Percentiles rank a stretch among this genome's conserved stretches.
These are phyloP conservation scores for Fusarium decemcellulare DNA, from an alignment of 2,329 filamentous ascomycete species.

Conservation along the genomic window DNA sequence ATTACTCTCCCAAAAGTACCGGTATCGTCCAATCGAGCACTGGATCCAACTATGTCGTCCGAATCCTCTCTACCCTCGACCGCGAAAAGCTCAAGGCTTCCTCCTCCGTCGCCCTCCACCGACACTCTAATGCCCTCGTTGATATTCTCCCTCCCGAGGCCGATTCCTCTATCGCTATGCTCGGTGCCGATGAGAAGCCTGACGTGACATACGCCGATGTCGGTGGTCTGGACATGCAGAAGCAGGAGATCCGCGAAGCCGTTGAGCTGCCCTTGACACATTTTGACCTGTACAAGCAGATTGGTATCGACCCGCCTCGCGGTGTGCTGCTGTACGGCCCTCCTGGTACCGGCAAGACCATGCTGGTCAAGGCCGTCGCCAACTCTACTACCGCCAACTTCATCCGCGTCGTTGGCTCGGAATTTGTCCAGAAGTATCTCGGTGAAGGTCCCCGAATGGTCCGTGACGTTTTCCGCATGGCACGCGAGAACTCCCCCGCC, in stretches of 20 bases:
- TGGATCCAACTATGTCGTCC: slow-evolving; percentile 98
- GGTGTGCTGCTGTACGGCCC: slow-evolving; percentile 97
- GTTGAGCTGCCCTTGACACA: slow-evolving; percentile 97
- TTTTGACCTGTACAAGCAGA: slow-evolving; percentile 99
- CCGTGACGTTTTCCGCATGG: slow-evolving; percentile 99
- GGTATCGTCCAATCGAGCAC: slow-evolving; percentile 99
- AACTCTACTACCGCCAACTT: slow-evolving; percentile 99
- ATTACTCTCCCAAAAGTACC: slow-evolving; percentile 72
- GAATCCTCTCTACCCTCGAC: slow-evolving; percentile 97
- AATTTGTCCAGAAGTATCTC: slow-evolving; percentile 99
- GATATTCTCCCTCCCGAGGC: slow-evolving; percentile 99
- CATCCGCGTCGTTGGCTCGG: slow-evolving; percentile 97
- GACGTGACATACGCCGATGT: slow-evolving; percentile 99
- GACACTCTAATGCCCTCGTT: slow-evolving; percentile 98
- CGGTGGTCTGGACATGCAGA: slow-evolving; percentile 98
- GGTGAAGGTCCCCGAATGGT: slow-evolving; percentile 99
- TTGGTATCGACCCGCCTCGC: slow-evolving; percentile 97
- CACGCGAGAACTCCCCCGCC: slow-evolving; percentile 95
- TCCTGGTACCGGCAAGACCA: slow-evolving; percentile 95
- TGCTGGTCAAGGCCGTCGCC: slow-evolving; percentile 98
- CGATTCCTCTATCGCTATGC: slow-evolving; percentile 98
- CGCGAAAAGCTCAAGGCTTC: slow-evolving; percentile 98
- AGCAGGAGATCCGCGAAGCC: slow-evolving; percentile 98
- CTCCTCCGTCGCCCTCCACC: slow-evolving; percentile 96
- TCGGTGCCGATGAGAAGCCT: slow-evolving; percentile 96